Percentiles rank a stretch among this genome's conserved stretches.
Evolutionary conservation across 129 eudicot species (phyloP).

Genomic region (Centaurea solstitialis): DNA sequence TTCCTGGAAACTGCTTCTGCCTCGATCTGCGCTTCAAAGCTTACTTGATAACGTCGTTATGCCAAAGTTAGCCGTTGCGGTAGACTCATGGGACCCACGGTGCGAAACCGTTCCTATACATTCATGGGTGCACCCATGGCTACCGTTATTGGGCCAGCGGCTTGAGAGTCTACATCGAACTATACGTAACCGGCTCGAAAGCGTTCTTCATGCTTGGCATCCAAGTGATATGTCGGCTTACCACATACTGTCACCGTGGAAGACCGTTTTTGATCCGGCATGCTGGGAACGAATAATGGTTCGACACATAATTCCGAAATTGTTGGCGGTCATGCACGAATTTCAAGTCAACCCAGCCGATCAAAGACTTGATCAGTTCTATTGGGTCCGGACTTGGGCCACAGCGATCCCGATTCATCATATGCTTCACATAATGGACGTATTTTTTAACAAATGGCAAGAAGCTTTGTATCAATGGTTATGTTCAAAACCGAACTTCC

Average conservation of each 20-base stretch:
- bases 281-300: constrained; percentile 87
- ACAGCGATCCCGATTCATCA: constrained; percentile 59
- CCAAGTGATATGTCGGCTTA: constrained; percentile 76
- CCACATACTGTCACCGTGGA: constrained; percentile 74
- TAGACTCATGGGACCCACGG: constrained; percentile 84
- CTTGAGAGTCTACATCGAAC: constrained; percentile 53
- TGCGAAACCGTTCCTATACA: constrained; percentile 83
- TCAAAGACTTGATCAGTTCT: constrained; percentile 64
- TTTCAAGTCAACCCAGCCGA: constrained; percentile 74
- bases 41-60: constrained; percentile 60
- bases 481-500: no score
- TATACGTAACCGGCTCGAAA: constrained; percentile 61
- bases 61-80: constrained; percentile 77
- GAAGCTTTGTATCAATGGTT: no score
- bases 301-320: constrained; percentile 62
- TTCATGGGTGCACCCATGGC: constrained; percentile 93
- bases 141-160: constrained; percentile 65
- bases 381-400: constrained; percentile 74
- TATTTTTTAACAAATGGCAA: constrained; percentile 80
- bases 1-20: constrained; percentile 70
- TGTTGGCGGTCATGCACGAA: constrained; percentile 56
- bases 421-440: constrained; percentile 69
- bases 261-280: constrained; percentile 63
- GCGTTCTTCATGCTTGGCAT: constrained; percentile 82
- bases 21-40: constrained; percentile 60